Evolutionary conservation across 192 early-diverging fungal species (phyloP).

Genomic region (Dissophora ornata): DNA sequence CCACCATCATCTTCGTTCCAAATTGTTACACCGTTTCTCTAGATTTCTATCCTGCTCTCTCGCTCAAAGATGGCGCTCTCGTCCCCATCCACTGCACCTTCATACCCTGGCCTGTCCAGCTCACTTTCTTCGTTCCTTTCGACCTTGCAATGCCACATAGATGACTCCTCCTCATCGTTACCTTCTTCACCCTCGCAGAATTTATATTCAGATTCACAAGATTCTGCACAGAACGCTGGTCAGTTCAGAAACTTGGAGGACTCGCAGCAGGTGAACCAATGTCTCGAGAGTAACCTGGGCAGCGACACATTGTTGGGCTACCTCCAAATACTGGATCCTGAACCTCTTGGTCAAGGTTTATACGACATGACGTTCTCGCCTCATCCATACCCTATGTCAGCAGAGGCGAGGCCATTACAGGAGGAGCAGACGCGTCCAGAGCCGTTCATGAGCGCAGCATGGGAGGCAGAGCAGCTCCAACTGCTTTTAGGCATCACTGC

Average conservation of each 20-base stretch:
- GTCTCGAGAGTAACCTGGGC: too few species aligned
- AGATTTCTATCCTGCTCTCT: not conserved
- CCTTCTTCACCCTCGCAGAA: too few species aligned
- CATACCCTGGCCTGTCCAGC: slow-evolving; percentile 5
- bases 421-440: too few species aligned
- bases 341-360: too few species aligned
- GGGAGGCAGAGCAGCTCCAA: slow-evolving; percentile 11
- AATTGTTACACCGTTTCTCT: not conserved
- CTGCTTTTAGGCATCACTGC: slow-evolving; percentile 14
- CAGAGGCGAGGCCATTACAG: too few species aligned
- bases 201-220: not conserved
- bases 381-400: too few species aligned
- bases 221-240: not conserved
- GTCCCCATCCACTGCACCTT: not conserved
- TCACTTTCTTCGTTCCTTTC: slow-evolving; percentile 22
- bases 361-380: too few species aligned
- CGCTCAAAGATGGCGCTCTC: slow-evolving; percentile 11
- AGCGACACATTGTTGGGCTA: too few species aligned
- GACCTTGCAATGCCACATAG: not conserved
- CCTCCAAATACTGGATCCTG: too few species aligned
- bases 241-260: too few species aligned
- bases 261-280: not conserved
- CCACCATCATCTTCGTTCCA: not conserved
- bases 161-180: slow-evolving; percentile 1
- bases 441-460: not conserved